Evolutionary conservation across 192 early-diverging fungal species (phyloP), one percentile per base, ranked within the genome.

Genomic region (Coemansia sp.): DNA sequence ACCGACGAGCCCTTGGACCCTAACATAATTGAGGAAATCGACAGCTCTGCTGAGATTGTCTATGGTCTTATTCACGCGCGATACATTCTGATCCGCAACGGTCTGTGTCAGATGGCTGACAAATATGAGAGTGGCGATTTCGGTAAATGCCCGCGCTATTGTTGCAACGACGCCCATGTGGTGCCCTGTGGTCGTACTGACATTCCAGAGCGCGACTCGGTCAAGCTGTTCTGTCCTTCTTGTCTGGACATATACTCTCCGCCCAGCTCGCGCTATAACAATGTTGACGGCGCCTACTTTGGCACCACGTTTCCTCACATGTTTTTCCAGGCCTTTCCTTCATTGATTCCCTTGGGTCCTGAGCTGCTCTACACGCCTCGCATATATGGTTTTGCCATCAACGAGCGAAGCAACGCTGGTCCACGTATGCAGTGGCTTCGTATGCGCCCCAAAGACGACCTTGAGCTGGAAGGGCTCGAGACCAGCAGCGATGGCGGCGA

Each of bases 21-120:
- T 23, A 87, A 90, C 10, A 88, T 93, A 66, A 84, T 93, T 11
- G 87, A 86, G 54, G 79, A 90, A 23, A 86, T 97, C 54, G 95
- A 96, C 76, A 83, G 84, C 41, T 89, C 89, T n/a, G 95, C 96
- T 7, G 92, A 96, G 83, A 85, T 90, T 63, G 87, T 99, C 7
- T 99, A 99, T 77, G 92, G 93, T 38, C 77, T 97, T 54, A 95
- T 99, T 72, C 97, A 99, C 75, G 91, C 92, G 38, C 89, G 97
- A 9, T 99, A 89, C 69, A 90, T 99, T 48, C 74, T 95, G 48
- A 98, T 95, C 45, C 91, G 91, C 67, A 79, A 82, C 56, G 97
- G 96, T 48, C 84, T 98, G 62, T 85, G 90, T 54, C 84, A 90
- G 64, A 96, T 98, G 93, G 81, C 86, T 19, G 85, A 89, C 54